Percentiles rank a stretch among this genome's conserved stretches.
These are phyloP conservation scores for Mallotus japonicus DNA, from an alignment of 441 rosid species.

Conservation along the genomic window DNA sequence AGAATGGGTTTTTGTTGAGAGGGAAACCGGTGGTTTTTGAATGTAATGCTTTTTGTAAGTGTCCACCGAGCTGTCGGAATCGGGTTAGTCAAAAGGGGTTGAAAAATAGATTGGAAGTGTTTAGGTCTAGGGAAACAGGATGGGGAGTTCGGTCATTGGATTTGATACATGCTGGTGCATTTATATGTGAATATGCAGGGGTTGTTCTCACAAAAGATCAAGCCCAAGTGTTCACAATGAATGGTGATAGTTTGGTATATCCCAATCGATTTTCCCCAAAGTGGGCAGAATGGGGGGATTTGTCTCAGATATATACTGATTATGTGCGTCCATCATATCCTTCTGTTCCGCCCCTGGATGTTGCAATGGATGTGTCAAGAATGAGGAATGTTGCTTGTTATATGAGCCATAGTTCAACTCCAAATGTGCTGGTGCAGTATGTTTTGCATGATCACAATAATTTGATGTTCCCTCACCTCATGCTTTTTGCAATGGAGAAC, in stretches of 20 bases:
- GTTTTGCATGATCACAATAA: slow-evolving; percentile 82
- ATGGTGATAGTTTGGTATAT: slow-evolving; percentile 74
- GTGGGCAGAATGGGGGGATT: slow-evolving; percentile 88
- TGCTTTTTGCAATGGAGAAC: slow-evolving; percentile 85
- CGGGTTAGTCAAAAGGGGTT: slow-evolving; percentile 78
- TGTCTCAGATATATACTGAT: slow-evolving; percentile 50
- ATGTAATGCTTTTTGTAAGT: slow-evolving; percentile 73
- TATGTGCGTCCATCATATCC: slow-evolving; percentile 57
- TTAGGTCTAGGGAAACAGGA: slow-evolving; percentile 82
- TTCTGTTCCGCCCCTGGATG: slow-evolving; percentile 72
- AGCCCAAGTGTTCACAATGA: slow-evolving; percentile 74
- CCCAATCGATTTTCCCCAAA: slow-evolving; percentile 71
- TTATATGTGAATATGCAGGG: slow-evolving; percentile 88
- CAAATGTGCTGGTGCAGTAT: slow-evolving; percentile 78
- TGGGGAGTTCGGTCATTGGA: slow-evolving; percentile 93
- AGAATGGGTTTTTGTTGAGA: slow-evolving; percentile 61
- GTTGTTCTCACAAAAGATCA: slow-evolving; percentile 85
- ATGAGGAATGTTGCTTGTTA: slow-evolving; percentile 88
- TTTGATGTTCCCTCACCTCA: slow-evolving; percentile 72
- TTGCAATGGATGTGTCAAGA: slow-evolving; percentile 78
- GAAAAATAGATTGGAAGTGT: slow-evolving; percentile 69
- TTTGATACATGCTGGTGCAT: slow-evolving; percentile 81
- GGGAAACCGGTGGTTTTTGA: slow-evolving; percentile 75
- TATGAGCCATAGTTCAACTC: slow-evolving; percentile 71
- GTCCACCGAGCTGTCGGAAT: slow-evolving; percentile 78